phyloP scores from a whole-genome alignment of 140 eudicot genomes.

The Cichorium intybus region DNA sequence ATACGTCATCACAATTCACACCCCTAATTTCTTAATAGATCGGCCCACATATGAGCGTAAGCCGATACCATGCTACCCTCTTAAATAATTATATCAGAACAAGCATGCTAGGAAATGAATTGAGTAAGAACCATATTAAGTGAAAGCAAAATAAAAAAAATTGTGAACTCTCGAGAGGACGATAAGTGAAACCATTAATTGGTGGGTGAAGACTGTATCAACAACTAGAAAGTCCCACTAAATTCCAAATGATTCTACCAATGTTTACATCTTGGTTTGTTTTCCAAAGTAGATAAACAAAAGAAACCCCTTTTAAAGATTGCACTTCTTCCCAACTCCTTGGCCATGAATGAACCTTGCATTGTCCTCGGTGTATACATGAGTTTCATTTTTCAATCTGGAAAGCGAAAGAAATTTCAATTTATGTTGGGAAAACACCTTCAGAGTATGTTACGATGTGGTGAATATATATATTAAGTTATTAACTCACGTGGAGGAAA shows the following conservation, averaged over 20 bases:
- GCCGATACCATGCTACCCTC: neutral
- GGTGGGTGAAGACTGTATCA: neutral
- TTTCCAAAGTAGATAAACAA: neutral
- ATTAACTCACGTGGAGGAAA: conserved; percentile 50
- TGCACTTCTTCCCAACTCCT: conserved; percentile 47
- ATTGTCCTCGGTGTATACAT: conserved; percentile 72
- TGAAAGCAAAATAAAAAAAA: neutral
- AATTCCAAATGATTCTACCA: conserved; percentile 7
- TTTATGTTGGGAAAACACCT: neutral
- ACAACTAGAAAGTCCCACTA: neutral
- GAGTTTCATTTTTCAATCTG: conserved; percentile 78
- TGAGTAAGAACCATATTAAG: neutral
- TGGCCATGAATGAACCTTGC: conserved; percentile 83
- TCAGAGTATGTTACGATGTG: neutral
- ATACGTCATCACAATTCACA: neutral
- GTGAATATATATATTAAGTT: neutral
- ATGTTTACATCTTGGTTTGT: conserved; percentile 10
- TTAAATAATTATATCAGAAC: neutral
- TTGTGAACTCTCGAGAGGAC: neutral
- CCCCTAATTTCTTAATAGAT: neutral
- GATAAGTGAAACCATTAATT: neutral
- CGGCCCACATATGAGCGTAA: neutral
- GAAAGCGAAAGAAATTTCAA: neutral
- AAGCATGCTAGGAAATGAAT: neutral
- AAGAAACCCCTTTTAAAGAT: neutral